Base-by-base conservation (phyloP, 2,329 filamentous ascomycete genomes). In the Aspergillus clavatus region DNA sequence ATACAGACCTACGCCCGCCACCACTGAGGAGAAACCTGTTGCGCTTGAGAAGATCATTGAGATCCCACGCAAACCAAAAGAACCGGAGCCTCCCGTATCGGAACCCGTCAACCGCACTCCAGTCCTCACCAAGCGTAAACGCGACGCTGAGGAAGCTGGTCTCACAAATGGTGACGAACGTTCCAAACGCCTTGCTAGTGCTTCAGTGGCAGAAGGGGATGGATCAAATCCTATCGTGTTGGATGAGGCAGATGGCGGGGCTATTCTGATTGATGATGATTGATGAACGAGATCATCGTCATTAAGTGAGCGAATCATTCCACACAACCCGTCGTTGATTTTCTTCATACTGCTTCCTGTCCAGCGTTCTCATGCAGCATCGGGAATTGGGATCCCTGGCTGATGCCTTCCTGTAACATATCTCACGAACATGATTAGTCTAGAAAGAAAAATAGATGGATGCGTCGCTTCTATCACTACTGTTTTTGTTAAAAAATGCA, bases 261-360 rank as follows among this genome's bases (percentile, higher is more conserved):
- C 81, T 16, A 87, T 87, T 55, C 59, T 86, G 48, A 87, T 89
- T 60, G 69, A 82, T 46, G 80, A 83, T 62, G 63, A 76, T 50
- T 40, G 19, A 40, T 27, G 19, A 26, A 36, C 27, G 24, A 14
- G 26, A 11, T 28, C 35, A 28, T 5, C 19, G 23, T 38, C 12
- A 22, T 41, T 18, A 3, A 35, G 4, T 10, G 10, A 16, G 14
- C 10, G 18, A 18, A 35, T 11, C 31, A 35, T 35, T 33, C n/a
- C n/a, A n/a, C n/a, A 33, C n/a, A 18, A 2, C 29, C 11, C 14
- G 29, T 7, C 14, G 3, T 33, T 35, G 31, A 10, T 35, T 11
- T 18, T 19, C 10, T n/a, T 10, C 29, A 33, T 4, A 12, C 10
- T 19, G 11, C 16, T 35, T 35, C 31, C 16, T 10, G 4, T 16